Evolutionary conservation across 2,329 filamentous ascomycete genomes (phyloP).

Genomic region (Pseudocercospora vitis): DNA sequence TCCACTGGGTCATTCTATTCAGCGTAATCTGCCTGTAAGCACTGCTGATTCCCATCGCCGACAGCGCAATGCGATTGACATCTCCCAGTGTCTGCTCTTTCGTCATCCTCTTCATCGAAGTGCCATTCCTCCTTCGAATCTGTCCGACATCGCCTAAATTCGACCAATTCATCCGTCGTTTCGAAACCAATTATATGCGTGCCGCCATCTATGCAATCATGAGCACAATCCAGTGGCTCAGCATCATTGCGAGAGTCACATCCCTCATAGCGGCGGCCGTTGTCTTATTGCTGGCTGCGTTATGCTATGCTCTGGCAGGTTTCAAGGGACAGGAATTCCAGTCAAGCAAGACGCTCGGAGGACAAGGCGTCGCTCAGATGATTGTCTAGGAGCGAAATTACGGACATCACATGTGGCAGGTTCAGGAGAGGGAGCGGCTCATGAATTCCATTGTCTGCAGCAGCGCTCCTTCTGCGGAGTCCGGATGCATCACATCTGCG

Average conservation of each 20-base stretch:
- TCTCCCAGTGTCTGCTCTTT: constrained; percentile 47
- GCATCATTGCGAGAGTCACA: constrained; percentile 62
- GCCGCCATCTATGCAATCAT: constrained; percentile 81
- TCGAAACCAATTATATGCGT: constrained; percentile 97
- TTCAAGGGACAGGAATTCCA: constrained; percentile 83
- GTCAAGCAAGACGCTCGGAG: constrained; percentile 93
- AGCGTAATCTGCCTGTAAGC: constrained; percentile 54
- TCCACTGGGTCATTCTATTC: constrained; percentile 60
- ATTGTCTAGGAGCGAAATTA: constrained; percentile 64
- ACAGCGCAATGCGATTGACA: not conserved
- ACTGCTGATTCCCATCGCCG: not conserved
- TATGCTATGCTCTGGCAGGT: constrained; percentile 79
- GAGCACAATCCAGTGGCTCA: constrained; percentile 81
- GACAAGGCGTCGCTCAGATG: constrained; percentile 94
- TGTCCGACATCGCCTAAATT: constrained; percentile 92
- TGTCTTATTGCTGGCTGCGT: constrained; percentile 70
- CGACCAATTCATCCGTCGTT: constrained; percentile 82
- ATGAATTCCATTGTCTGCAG: too few relatives aligned
- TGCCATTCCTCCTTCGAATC: constrained; percentile 93
- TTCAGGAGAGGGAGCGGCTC: too few relatives aligned
- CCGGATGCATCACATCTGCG: too few relatives aligned
- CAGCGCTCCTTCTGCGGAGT: too few relatives aligned
- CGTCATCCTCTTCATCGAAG: constrained; percentile 60
- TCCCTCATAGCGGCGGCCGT: constrained; percentile 85
- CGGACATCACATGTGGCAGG: too few relatives aligned